Conservation (phyloP, 2,329 filamentous ascomycete species). For the Calonectria montana region DNA sequence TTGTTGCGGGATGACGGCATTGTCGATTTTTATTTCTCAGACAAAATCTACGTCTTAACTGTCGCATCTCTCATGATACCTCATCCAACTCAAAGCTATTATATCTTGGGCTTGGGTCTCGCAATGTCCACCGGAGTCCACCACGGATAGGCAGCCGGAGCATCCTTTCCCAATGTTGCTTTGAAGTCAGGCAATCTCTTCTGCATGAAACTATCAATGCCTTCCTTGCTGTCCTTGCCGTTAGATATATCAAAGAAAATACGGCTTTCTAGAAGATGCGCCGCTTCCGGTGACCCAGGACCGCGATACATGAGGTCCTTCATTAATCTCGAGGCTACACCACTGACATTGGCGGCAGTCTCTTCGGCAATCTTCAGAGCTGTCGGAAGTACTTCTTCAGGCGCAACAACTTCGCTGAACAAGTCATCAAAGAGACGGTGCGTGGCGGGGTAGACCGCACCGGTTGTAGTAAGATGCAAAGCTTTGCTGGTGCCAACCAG, state of each 20-base stretch:
- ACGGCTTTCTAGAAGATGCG: conserved; percentile 76
- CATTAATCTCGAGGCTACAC: conserved; percentile 74
- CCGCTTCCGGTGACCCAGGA: conserved; percentile 70
- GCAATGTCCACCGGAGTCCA: conserved; percentile 64
- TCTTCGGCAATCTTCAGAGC: conserved; percentile 76
- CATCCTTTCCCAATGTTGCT: conserved; percentile 69
- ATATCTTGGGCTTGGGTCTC: conserved; percentile 41
- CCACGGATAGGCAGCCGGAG: conserved; percentile 74
- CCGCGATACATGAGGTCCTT: conserved; percentile 76
- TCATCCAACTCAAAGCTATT: not conserved
- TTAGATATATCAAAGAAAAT: conserved; percentile 72
- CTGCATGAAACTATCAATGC: conserved; percentile 75
- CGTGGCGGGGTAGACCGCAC: conserved; percentile 65
- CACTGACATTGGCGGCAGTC: conserved; percentile 73
- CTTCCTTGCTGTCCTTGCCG: conserved; percentile 71
- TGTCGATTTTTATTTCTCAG: not conserved
- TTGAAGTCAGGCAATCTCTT: conserved; percentile 73
- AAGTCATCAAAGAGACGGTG: conserved; percentile 67
- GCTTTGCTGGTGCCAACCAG: conserved; percentile 74
- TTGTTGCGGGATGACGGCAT: not conserved
- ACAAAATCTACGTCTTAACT: not conserved
- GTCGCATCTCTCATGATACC: not conserved
- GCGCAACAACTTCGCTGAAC: conserved; percentile 73
- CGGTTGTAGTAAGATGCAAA: conserved; percentile 75
- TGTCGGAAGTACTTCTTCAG: conserved; percentile 70